A percentile compares a stretch with the other conserved stretches of the same genome.
Conservation (phyloP, 371 early-diverging fungal species). For the Nematocida displodere region DNA sequence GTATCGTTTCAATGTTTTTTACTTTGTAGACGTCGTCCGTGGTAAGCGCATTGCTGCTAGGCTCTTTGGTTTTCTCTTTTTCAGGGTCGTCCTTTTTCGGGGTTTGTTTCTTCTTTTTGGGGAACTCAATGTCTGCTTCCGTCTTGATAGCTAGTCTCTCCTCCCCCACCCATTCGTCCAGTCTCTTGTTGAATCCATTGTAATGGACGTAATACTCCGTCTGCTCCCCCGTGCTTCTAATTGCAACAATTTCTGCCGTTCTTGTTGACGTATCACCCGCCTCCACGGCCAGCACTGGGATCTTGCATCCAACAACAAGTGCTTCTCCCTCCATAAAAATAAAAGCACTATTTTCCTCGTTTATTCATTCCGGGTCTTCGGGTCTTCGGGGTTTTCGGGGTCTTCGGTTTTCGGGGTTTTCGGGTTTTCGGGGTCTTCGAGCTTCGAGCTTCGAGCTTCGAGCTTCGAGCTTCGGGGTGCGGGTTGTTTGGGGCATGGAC, state of each 20-base stretch:
- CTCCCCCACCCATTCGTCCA: conserved; percentile 91
- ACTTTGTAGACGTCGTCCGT: conserved; percentile 61
- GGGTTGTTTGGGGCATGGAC: too few relatives aligned
- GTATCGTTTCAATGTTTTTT: conserved; percentile 70
- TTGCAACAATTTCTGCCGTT: conserved; percentile 79
- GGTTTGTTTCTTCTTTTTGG: conserved; percentile 67
- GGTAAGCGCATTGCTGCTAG: conserved; percentile 8
- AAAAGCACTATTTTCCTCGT: background rate
- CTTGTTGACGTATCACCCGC: background rate
- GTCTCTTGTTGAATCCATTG: conserved; percentile 88
- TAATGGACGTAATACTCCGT: conserved; percentile 91
- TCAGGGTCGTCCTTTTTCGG: conserved; percentile 56
- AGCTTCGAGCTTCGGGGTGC: too few relatives aligned
- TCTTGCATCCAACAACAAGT: conserved; percentile 31
- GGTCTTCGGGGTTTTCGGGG: too few relatives aligned
- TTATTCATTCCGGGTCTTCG: too few relatives aligned
- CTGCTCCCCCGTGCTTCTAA: conserved; percentile 66
- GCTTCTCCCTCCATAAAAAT: background rate
- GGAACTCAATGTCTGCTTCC: conserved; percentile 59
- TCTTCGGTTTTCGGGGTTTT: too few relatives aligned
- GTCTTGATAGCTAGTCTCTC: conserved; percentile 69
- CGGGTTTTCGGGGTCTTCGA: too few relatives aligned
- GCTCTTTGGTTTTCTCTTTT: background rate
- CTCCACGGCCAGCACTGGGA: conserved; percentile 6
- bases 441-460: too few relatives aligned